These are phyloP conservation scores for Cajanus cajan DNA, from an alignment of 306 rosid species.

Conservation along the genomic window DNA sequence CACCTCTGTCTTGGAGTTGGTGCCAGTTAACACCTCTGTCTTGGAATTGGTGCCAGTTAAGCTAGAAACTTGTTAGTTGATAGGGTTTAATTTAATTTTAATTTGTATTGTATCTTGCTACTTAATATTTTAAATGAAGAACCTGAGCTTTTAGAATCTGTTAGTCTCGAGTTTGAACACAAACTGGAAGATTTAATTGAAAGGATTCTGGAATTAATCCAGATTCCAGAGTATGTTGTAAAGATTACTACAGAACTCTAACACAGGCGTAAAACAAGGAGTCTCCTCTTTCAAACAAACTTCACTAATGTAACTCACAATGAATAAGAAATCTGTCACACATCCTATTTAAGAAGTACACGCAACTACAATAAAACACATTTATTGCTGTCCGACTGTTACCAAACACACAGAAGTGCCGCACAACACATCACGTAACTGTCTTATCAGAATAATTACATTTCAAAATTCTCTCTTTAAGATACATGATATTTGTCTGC, in stretches of 20 bases:
- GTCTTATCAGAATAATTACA: not conserved
- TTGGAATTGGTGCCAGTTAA: not conserved
- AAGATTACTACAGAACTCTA: not conserved
- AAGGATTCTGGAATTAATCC: not conserved
- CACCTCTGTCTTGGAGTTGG: not conserved
- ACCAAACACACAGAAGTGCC: not conserved
- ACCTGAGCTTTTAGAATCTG: not conserved
- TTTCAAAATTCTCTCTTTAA: not conserved
- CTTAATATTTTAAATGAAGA: slow-evolving; percentile 8
- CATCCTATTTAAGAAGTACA: not conserved
- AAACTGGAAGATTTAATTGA: not conserved
- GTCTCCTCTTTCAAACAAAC: not conserved
- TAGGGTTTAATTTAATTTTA: not conserved
- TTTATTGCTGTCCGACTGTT: not conserved
- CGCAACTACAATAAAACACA: not conserved
- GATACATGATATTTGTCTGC: not conserved
- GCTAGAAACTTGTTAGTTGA: slow-evolving; percentile 12
- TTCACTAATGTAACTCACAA: not conserved
- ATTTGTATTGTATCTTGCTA: not conserved
- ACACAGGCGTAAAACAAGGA: not conserved
- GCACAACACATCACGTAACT: not conserved
- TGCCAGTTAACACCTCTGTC: not conserved
- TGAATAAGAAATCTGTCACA: not conserved
- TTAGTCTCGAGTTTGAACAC: not conserved
- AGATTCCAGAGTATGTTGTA: not conserved